These are phyloP conservation scores for Funneliformis caledonium DNA, from an alignment of 371 early-diverging fungal species.

Conservation along the genomic window DNA sequence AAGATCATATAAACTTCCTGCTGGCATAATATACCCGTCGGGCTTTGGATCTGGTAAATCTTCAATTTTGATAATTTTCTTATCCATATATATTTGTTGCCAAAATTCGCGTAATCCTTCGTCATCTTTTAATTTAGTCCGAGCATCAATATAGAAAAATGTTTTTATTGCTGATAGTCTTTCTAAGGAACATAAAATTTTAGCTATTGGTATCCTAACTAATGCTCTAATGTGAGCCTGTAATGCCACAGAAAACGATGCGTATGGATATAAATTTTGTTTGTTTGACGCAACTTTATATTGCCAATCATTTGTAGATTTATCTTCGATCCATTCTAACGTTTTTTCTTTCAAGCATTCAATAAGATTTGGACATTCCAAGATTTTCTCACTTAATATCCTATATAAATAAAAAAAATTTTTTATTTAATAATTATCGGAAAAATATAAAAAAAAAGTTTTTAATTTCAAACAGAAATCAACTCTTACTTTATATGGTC, in stretches of 20 bases:
- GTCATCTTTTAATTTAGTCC: background rate
- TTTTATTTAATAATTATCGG: background rate
- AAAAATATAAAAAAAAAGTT: background rate
- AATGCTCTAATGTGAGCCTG: slow-evolving; percentile 25
- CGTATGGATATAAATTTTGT: slow-evolving; percentile 21
- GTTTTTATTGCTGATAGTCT: slow-evolving; percentile 4
- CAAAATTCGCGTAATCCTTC: slow-evolving; percentile 1
- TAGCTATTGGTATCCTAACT: slow-evolving; percentile 36
- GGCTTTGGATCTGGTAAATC: slow-evolving; percentile 11
- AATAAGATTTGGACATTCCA: background rate
- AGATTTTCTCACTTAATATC: slow-evolving; percentile 26
- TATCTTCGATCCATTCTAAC: slow-evolving; percentile 17
- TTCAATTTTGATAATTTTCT: slow-evolving; percentile 20
- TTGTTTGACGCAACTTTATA: slow-evolving; percentile 36
- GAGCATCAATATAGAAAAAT: slow-evolving; percentile 3
- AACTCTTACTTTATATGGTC: slow-evolving; percentile 30
- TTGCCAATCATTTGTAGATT: slow-evolving; percentile 35
- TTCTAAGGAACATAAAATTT: slow-evolving; percentile 38
- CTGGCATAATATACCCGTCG: background rate
- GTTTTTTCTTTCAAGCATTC: slow-evolving; percentile 3
- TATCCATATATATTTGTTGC: slow-evolving; percentile 17
- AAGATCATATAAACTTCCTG: slow-evolving; percentile 20
- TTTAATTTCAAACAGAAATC: background rate
- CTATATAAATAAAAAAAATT: background rate
- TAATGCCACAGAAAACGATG: slow-evolving; percentile 38